Conservation (phyloP, 1,284 basidiomycete species). For the Porphyrellus sp. region DNA sequence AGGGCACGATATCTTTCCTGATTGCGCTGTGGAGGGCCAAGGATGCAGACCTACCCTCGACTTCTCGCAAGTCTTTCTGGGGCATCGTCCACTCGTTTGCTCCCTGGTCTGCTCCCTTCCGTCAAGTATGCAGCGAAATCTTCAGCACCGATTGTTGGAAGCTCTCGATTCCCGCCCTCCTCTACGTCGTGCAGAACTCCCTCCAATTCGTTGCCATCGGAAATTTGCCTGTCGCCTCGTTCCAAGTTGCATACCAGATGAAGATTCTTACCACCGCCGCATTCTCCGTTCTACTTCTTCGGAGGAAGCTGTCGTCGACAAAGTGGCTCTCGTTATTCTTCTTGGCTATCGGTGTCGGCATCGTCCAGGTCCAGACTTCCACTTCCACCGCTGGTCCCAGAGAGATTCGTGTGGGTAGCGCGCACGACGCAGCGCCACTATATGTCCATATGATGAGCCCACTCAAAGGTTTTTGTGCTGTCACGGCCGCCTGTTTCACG, state of each 20-base stretch:
- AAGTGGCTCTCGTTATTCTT: slow-evolving; percentile 87
- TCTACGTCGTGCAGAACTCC: slow-evolving; percentile 95
- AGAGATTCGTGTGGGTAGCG: slow-evolving; percentile 47
- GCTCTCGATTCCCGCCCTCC: slow-evolving; percentile 91
- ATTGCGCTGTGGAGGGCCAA: slow-evolving; percentile 57
- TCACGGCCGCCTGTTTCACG: slow-evolving; percentile 72
- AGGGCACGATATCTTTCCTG: slow-evolving; percentile 84
- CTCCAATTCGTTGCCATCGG: slow-evolving; percentile 92
- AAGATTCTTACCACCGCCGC: slow-evolving; percentile 95
- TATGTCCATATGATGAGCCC: slow-evolving; percentile 58
- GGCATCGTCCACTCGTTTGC: slow-evolving; percentile 35
- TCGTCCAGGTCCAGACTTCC: slow-evolving; percentile 82
- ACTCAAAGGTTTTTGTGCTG: slow-evolving; percentile 62
- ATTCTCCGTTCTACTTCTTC: slow-evolving; percentile 83
- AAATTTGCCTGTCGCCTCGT: slow-evolving; percentile 89
- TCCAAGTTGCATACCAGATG: slow-evolving; percentile 93
- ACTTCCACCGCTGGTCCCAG: slow-evolving; percentile 22
- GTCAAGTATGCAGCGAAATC: slow-evolving; percentile 51
- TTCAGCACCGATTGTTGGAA: slow-evolving; percentile 94
- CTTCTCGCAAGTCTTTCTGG: slow-evolving; percentile 48
- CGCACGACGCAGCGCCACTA: slow-evolving; percentile 48
- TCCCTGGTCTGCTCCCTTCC: slow-evolving; percentile 48
- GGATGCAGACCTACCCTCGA: slow-evolving; percentile 38
- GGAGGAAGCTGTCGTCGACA: slow-evolving; percentile 64
- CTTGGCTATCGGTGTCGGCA: slow-evolving; percentile 85